Base-by-base conservation (phyloP, 441 rosid genomes). In the Populus hybrid region DNA sequence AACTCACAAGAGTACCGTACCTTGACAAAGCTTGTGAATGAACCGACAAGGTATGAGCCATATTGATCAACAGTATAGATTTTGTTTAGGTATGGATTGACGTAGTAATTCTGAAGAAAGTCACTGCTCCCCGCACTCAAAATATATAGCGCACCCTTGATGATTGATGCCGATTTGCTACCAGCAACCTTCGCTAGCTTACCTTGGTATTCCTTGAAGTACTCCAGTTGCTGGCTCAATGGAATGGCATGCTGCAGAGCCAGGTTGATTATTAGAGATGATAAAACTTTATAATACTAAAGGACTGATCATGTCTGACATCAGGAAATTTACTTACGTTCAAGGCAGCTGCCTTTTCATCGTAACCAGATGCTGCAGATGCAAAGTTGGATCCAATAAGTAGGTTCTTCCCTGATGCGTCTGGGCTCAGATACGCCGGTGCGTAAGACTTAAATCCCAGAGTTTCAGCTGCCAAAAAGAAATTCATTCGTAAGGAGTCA, bases 361-460 rank as follows among this genome's bases (percentile, higher is more conserved):
- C 97, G 69, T 86, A 93, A 42, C 99, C 99, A 74, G 97, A 88
- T 40, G 87, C 99, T 71, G 98, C 98, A 3, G 98, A 93, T 68
- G 98, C 99, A 80, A 94, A 94, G 86, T 96, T 96, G 70, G 93
- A 90, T 76, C 98, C 99, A 73, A 91, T 90, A 21, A 96, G 90
- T 66, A 94, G 97, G 73, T 88, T 96, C 63, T 84, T 90, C 3
- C 99, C 98, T 6, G 94, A 82, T 72, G 99, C 99, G 74, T 92
- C 87, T 1, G 92, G 98, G 81, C 99, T 90, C 31, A 93, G 89
- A 77, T 92, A 94, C 56, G 97, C 92, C 23, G 94, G 94, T 45
- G 98, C 85, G 70, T 78, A 96, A 7, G 79, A 86, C 77, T 84
- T 90, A 74, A 96, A 96, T 5, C 98, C 98, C 28, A 96, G 88